Evolutionary conservation across 2,329 filamentous ascomycete species (phyloP).

Genomic region (Trichoderma oligosporum): DNA sequence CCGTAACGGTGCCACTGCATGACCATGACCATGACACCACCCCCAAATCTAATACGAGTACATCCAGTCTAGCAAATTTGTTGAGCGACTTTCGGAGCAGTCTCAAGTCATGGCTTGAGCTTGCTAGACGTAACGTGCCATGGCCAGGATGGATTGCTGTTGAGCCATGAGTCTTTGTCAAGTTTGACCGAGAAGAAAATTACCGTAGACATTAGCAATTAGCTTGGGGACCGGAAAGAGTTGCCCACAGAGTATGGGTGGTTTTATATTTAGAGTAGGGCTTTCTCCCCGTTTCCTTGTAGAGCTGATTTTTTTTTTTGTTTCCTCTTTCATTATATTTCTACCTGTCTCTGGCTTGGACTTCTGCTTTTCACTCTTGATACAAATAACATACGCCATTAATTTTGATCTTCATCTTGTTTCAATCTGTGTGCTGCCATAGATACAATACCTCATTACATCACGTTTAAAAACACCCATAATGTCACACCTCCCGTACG

Average conservation of each 20-base stretch:
- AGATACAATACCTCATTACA: too few species aligned
- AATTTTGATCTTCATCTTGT: too few species aligned
- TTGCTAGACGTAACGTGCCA: constrained; percentile 4
- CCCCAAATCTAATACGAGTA: too few species aligned
- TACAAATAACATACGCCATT: too few species aligned
- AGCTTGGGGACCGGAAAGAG: background rate
- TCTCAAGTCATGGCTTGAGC: background rate
- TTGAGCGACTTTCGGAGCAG: constrained; percentile 15
- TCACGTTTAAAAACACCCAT: constrained; percentile 24
- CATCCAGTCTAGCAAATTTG: background rate
- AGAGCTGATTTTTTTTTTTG: too few species aligned
- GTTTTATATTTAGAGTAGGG: too few species aligned
- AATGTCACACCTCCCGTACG: constrained; percentile 80
- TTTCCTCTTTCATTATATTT: background rate
- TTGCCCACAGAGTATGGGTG: too few species aligned
- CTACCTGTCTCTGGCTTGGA: background rate
- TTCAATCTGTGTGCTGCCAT: too few species aligned
- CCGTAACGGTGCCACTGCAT: too few species aligned
- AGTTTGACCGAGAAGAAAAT: constrained; percentile 6
- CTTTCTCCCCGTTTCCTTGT: too few species aligned
- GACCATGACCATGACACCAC: too few species aligned
- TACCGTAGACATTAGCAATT: background rate
- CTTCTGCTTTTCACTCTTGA: too few species aligned
- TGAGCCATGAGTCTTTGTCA: background rate
- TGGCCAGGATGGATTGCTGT: background rate